Percentiles rank a stretch among this genome's conserved stretches.
Evolutionary conservation across 805 yeast species (phyloP).

Genomic region (Candida dajiaensis): DNA sequence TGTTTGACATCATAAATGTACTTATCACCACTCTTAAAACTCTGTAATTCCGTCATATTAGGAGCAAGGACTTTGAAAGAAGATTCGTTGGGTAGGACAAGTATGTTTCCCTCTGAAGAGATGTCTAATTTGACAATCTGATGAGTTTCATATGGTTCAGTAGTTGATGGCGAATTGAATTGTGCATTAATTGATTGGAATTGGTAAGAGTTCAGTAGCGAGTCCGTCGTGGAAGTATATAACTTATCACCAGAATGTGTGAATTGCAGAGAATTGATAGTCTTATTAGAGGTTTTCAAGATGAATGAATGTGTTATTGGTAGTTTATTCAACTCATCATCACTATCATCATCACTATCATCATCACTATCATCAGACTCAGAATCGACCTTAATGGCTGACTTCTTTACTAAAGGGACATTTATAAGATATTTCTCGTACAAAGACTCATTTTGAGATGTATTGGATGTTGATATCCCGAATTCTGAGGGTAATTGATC

Average conservation of each 20-base stretch:
- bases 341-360: slow-evolving; percentile 15
- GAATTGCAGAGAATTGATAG: slow-evolving; percentile 19
- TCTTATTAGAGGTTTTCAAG: slow-evolving; percentile 17
- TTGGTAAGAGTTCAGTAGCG: slow-evolving; percentile 25
- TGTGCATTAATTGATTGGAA: slow-evolving; percentile 28
- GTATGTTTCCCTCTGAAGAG: background rate
- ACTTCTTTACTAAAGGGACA: background rate
- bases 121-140: slow-evolving; percentile 5
- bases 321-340: slow-evolving; percentile 25
- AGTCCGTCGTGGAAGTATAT: slow-evolving; percentile 23
- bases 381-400: background rate
- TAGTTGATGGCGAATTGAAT: slow-evolving; percentile 8
- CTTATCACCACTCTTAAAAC: slow-evolving; percentile 20
- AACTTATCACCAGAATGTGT: slow-evolving; percentile 25
- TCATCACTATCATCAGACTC: slow-evolving; percentile 2
- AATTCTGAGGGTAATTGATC: slow-evolving; percentile 1
- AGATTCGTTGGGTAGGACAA: slow-evolving; percentile 11
- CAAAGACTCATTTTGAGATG: background rate
- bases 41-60: slow-evolving; percentile 10
- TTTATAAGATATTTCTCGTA: background rate
- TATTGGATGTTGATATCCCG: background rate
- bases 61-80: slow-evolving; percentile 13
- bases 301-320: slow-evolving; percentile 31
- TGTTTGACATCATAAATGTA: slow-evolving; percentile 22
- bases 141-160: slow-evolving; percentile 13